Base-by-base conservation (phyloP, 2,329 filamentous ascomycete genomes). In the Pestalotiopsis sp. region DNA sequence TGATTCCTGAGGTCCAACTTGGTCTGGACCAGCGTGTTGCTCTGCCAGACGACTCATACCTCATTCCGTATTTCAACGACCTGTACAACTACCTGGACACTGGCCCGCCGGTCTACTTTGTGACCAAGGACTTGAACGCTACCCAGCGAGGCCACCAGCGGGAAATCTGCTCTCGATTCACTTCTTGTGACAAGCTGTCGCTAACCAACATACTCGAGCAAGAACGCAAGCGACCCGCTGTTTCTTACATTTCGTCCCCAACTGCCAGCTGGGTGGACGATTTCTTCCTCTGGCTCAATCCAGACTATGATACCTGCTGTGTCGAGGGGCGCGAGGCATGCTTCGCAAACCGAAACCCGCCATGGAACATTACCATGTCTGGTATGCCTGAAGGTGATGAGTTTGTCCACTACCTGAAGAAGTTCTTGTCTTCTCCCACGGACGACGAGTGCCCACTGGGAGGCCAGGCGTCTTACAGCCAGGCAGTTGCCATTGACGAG, bases 251-350 rank as follows among this genome's bases (percentile, higher is more conserved):
- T 72, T 88, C 94, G 6, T 91, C 95, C 11, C 92, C 94, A 0
- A 91, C 95, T 0, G 96, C 97, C 3, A 98, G 93, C 79, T 99
- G 96, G 96, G 88, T 99, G 20, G 96, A 99, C 72, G 96, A 99
- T 77, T 98, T 94, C 81, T 94, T 98, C 81, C 87, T 93, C 69
- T 99, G 96, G 95, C 84, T 98, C n/a, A 97, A 98, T 74, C 96
- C 96, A 0, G 88, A 90, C 65, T 88, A 93, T 58, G 83, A 87
- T 64, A 61, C 67, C 7, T 91, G 87, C 82, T 98, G 93, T 74
- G 86, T 92, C 49, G 91, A 95, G 69, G 77, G 89, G 64, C 88
- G 88, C 60, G 84, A 90, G 73, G 85, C 91, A 1, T 99, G 96
- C 81, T 98, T 99, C 76, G 89, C 88, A 31, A 85, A 90, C 70